Percentiles rank a stretch among this genome's conserved stretches.
Evolutionary conservation across 2,329 filamentous ascomycete genomes (phyloP).

Genomic region (Penicillium sp.): DNA sequence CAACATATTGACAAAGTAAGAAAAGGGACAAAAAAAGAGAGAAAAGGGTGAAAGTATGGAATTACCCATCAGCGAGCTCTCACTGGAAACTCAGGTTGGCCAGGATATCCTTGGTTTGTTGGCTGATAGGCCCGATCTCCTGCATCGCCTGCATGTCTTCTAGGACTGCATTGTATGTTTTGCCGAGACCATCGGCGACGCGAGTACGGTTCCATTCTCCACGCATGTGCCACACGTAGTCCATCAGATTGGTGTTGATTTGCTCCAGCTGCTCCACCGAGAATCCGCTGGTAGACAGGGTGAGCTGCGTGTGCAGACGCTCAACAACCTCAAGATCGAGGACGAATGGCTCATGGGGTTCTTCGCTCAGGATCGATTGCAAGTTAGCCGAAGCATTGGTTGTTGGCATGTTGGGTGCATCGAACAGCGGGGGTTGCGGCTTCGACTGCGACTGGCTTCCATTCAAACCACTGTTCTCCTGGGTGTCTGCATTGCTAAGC

Average conservation of each 20-base stretch:
- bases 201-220: conserved; percentile 79
- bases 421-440: conserved; percentile 41
- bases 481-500: conserved; percentile 22
- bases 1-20: conserved; percentile 19
- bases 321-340: conserved; percentile 54
- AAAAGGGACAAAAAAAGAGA: conserved; percentile 12
- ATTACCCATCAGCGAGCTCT: neutral
- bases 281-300: conserved; percentile 68
- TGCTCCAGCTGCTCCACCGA: conserved; percentile 94
- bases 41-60: neutral
- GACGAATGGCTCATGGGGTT: conserved; percentile 29
- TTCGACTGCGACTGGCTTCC: conserved; percentile 42
- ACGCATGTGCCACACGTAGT: conserved; percentile 76
- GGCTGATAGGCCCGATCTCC: conserved; percentile 37
- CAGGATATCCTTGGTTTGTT: conserved; percentile 34
- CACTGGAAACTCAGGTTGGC: conserved; percentile 19
- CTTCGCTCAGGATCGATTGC: conserved; percentile 35
- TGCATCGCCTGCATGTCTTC: conserved; percentile 57
- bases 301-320: conserved; percentile 62
- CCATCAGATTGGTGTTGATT: conserved; percentile 86
- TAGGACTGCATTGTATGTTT: conserved; percentile 70
- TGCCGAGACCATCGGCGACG: conserved; percentile 63
- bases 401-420: conserved; percentile 29
- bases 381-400: conserved; percentile 28
- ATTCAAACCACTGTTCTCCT: conserved; percentile 30